These are phyloP conservation scores for Calvatia gigantea DNA, from an alignment of 768 basidiomycete genomes.

Conservation along the genomic window DNA sequence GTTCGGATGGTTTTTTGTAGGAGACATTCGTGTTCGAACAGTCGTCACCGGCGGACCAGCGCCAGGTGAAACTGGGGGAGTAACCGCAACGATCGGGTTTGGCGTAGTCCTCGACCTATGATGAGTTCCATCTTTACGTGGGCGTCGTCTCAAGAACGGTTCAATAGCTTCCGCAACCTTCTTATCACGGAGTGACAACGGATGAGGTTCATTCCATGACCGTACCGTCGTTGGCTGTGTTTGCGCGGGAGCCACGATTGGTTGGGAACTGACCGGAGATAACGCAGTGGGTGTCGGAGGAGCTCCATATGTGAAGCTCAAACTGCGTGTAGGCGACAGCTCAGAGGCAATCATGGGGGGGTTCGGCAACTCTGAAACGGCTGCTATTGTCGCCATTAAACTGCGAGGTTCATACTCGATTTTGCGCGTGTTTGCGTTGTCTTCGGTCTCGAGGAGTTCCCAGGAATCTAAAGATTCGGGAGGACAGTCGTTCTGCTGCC, in stretches of 20 bases:
- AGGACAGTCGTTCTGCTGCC: conserved; percentile 21
- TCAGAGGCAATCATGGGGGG: conserved; percentile 10
- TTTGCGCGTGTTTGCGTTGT: conserved; percentile 10
- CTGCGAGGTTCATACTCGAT: conserved; percentile 21
- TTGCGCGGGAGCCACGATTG: conserved; percentile 11
- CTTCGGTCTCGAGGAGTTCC: conserved; percentile 37
- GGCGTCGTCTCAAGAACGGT: conserved; percentile 2
- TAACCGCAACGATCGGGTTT: neutral
- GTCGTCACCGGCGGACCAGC: conserved; percentile 8
- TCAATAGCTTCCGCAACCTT: conserved; percentile 3
- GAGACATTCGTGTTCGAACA: conserved; percentile 7
- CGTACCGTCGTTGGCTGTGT: neutral
- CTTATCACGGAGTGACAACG: conserved; percentile 5
- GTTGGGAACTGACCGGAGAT: conserved; percentile 8
- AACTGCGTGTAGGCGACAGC: conserved; percentile 24
- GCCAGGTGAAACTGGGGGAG: neutral
- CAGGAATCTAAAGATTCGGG: conserved; percentile 30
- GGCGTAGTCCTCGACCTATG: conserved; percentile 3
- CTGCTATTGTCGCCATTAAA: conserved; percentile 25
- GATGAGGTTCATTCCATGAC: conserved; percentile 5
- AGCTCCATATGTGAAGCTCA: conserved; percentile 25
- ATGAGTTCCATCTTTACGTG: neutral
- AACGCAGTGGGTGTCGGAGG: conserved; percentile 12
- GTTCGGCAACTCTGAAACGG: conserved; percentile 15
- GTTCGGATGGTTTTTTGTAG: neutral